Evolutionary conservation across 1,139 yeast species (phyloP).

Genomic region (Yamadazyma atmosphaerica): DNA sequence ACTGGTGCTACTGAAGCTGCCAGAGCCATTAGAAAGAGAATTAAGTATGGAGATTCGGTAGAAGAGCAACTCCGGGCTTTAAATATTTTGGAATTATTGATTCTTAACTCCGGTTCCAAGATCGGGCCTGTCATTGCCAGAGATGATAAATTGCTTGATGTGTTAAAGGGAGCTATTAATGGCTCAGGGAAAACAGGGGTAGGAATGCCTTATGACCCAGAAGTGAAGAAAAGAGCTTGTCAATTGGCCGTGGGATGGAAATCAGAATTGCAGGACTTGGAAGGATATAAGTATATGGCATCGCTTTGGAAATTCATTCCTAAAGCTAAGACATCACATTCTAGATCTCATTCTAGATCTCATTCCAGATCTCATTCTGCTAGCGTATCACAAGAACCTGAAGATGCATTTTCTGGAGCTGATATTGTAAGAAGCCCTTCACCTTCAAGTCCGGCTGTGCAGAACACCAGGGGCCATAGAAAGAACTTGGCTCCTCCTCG

Average conservation of each 20-base stretch:
- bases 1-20: constrained; percentile 79
- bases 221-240: constrained; percentile 47
- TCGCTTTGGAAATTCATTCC: constrained; percentile 44
- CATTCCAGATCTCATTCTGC: constrained; percentile 11
- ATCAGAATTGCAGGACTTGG: constrained; percentile 49
- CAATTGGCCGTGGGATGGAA: constrained; percentile 66
- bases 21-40: constrained; percentile 80
- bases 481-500: constrained; percentile 27
- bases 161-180: constrained; percentile 51
- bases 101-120: constrained; percentile 67
- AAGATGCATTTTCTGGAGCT: constrained; percentile 15
- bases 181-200: constrained; percentile 39
- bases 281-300: constrained; percentile 54
- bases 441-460: constrained; percentile 18
- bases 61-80: constrained; percentile 67
- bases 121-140: constrained; percentile 56
- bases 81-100: constrained; percentile 68
- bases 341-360: constrained; percentile 11
- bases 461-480: constrained; percentile 2
- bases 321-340: constrained; percentile 10
- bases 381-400: constrained; percentile 7
- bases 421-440: constrained; percentile 17
- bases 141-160: constrained; percentile 70
- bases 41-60: constrained; percentile 72
- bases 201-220: constrained; percentile 41